These are phyloP conservation scores for Colletotrichum kahawae DNA, from an alignment of 2,329 filamentous ascomycete species.

Conservation along the genomic window DNA sequence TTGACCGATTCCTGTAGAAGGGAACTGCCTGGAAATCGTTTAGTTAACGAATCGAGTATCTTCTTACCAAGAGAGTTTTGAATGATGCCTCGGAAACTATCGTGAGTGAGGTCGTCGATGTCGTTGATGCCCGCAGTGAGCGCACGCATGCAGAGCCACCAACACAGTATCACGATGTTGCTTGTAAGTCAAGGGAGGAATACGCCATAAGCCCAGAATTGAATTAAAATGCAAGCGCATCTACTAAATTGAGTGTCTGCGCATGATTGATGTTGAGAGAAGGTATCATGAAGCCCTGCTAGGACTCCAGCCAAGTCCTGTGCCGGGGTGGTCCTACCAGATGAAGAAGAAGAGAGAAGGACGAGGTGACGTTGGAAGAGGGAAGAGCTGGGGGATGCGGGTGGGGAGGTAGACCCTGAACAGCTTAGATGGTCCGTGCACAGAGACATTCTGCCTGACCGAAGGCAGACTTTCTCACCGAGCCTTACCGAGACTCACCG, in stretches of 20 bases:
- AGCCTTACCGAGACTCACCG: not conserved
- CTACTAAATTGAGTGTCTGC: not conserved
- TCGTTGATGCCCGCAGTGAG: not conserved
- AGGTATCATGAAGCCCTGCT: not conserved
- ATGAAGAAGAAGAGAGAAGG: not conserved
- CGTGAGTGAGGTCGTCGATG: not conserved
- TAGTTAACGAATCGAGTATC: not conserved
- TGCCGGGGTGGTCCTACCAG: not conserved
- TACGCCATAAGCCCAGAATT: not conserved
- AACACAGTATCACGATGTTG: not conserved
- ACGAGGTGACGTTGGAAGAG: not conserved
- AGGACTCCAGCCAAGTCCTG: not conserved
- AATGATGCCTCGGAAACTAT: not conserved
- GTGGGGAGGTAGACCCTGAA: not conserved
- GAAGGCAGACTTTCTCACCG: not conserved
- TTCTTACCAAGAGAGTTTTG: not conserved
- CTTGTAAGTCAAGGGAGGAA: not conserved
- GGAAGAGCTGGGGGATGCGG: not conserved
- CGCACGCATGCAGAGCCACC: not conserved
- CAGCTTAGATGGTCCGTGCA: not conserved
- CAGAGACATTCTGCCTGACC: not conserved
- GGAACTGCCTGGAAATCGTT: not conserved
- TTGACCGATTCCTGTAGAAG: not conserved
- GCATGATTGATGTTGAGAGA: not conserved
- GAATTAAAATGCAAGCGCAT: not conserved